Evolutionary conservation across 768 basidiomycete species (phyloP).

Genomic region (Serpula lacrymans): DNA sequence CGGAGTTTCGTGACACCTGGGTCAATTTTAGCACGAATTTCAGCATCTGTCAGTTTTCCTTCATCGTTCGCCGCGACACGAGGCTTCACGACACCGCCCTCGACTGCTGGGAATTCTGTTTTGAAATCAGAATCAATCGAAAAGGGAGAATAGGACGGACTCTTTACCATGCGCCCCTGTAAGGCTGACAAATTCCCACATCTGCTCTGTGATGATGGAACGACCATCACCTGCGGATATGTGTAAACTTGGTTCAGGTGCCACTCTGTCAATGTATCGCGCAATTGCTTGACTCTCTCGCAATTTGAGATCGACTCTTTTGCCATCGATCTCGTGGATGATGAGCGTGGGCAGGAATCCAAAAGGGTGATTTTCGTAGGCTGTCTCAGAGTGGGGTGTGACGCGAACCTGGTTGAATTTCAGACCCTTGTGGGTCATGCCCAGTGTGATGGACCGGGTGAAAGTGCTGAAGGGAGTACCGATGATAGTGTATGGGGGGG

Average conservation of each 20-base stretch:
- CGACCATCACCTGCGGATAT: conserved; percentile 18
- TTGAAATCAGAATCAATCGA: conserved; percentile 6
- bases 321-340: conserved; percentile 23
- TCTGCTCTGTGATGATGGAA: conserved; percentile 20
- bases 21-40: conserved; percentile 16
- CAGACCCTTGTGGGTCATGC: conserved; percentile 22
- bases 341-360: conserved; percentile 29
- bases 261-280: conserved; percentile 26
- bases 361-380: conserved; percentile 26
- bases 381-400: conserved; percentile 24
- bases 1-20: conserved; percentile 15
- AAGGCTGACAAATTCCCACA: conserved; percentile 32
- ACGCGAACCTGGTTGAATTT: conserved; percentile 22
- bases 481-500: conserved; percentile 22
- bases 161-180: conserved; percentile 19
- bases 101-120: conserved; percentile 25
- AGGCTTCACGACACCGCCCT: conserved; percentile 29
- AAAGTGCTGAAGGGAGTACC: conserved; percentile 32
- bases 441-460: conserved; percentile 29
- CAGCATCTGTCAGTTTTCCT: conserved; percentile 17
- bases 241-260: conserved; percentile 22
- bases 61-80: conserved; percentile 24
- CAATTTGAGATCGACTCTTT: conserved; percentile 19
- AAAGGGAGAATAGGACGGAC: background rate
- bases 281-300: conserved; percentile 27